Evolutionary conservation across 148 eudicot genomes (phyloP).

Genomic region (Heliamphora exappendiculata): DNA sequence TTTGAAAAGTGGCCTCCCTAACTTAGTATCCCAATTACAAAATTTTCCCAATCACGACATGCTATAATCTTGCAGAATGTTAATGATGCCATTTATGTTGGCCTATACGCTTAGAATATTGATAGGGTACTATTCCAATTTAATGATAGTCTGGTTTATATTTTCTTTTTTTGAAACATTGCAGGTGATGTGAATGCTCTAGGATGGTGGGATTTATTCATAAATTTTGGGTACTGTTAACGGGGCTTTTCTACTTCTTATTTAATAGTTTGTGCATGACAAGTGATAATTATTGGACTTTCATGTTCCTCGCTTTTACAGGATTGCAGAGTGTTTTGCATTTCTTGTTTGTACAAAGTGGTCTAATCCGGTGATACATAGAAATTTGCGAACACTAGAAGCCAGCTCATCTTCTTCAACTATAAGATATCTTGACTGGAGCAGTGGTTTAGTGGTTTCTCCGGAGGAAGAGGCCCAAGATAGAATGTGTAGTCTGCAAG

Average conservation of each 20-base stretch:
- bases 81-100: not conserved
- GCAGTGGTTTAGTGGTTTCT: slow-evolving; percentile 56
- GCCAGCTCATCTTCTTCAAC: slow-evolving; percentile 59
- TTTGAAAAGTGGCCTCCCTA: not conserved
- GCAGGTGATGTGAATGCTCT: slow-evolving; percentile 78
- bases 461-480: slow-evolving; percentile 52
- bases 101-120: not conserved
- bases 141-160: not conserved
- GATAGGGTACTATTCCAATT: not conserved
- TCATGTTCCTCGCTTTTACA: slow-evolving; percentile 20
- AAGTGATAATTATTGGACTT: not conserved
- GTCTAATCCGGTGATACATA: slow-evolving; percentile 86
- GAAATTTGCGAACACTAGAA: slow-evolving; percentile 39
- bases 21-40: not conserved
- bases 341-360: slow-evolving; percentile 98
- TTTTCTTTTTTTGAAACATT: slow-evolving; percentile 6
- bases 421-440: slow-evolving; percentile 69
- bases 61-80: not conserved
- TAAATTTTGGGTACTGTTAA: slow-evolving; percentile 65
- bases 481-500: slow-evolving; percentile 63
- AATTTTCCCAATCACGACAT: not conserved
- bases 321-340: slow-evolving; percentile 94
- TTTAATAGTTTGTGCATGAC: not conserved
- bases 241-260: not conserved
- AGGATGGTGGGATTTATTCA: slow-evolving; percentile 94